phyloP scores from a whole-genome alignment of 225 moss, liverwort and hornwort genomes.

The Physcomitrellopsis africana region DNA sequence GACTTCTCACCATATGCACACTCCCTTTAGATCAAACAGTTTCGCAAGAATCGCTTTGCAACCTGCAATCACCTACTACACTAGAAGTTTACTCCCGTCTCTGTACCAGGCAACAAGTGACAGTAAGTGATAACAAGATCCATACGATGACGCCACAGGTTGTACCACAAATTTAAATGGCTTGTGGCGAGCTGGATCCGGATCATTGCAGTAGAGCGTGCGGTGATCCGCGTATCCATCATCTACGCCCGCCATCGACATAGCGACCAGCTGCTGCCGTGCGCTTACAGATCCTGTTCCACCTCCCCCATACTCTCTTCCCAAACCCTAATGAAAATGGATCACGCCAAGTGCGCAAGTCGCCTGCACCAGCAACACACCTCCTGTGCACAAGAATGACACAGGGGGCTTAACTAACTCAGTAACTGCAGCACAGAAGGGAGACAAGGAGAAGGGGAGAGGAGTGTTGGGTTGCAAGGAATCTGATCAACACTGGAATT shows the following conservation, averaged over 20 bases:
- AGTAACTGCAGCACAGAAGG: no score
- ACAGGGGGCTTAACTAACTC: no score
- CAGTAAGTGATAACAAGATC: neutral
- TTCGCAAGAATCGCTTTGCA: neutral
- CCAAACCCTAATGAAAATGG: constrained; percentile 23
- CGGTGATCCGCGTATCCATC: constrained; percentile 56
- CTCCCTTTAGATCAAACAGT: neutral
- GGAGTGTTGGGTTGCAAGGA: no score
- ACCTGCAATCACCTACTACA: neutral
- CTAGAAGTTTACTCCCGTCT: neutral
- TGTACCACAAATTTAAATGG: constrained; percentile 68
- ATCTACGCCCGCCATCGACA: constrained; percentile 27
- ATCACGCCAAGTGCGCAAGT: neutral
- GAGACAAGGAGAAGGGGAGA: no score
- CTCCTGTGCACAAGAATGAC: no score
- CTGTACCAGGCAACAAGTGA: neutral
- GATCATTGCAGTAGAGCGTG: constrained; percentile 80
- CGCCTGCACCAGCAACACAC: neutral
- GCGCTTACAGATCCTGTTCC: constrained; percentile 6
- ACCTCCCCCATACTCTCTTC: constrained; percentile 22
- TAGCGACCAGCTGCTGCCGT: constrained; percentile 17
- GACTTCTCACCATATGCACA: no score
- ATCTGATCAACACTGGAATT: no score
- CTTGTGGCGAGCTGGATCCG: constrained; percentile 55
- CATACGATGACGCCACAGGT: neutral